phyloP scores from a whole-genome alignment of 2,329 filamentous ascomycete species.

The Plectosphaerella sp. region DNA sequence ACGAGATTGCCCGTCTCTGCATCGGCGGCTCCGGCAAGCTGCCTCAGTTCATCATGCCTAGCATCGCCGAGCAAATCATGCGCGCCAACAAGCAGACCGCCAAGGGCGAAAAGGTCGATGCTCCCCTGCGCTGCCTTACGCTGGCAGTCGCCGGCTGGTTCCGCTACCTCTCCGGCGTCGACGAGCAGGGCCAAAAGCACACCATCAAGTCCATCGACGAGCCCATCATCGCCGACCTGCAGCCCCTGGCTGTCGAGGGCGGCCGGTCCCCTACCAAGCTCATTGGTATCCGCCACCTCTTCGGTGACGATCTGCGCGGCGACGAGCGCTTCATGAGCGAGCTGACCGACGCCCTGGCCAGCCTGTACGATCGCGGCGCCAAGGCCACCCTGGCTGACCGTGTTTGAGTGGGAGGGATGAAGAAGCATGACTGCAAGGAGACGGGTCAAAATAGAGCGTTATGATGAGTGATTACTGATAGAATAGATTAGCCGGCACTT shows the following conservation, averaged over 20 bases:
- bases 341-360: constrained; percentile 40
- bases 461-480: too few species aligned
- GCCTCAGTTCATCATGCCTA: constrained; percentile 46
- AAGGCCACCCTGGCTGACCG: constrained; percentile 47
- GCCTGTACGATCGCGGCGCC: constrained; percentile 40
- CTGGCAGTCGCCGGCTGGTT: constrained; percentile 47
- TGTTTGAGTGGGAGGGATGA: constrained; percentile 13
- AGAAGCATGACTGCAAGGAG: too few species aligned
- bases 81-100: neutral
- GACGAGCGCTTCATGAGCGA: constrained; percentile 43
- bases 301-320: constrained; percentile 44
- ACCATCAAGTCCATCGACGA: constrained; percentile 33
- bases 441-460: too few species aligned
- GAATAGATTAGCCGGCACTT: too few species aligned
- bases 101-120: constrained; percentile 24
- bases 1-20: constrained; percentile 46
- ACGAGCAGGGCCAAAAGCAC: constrained; percentile 38
- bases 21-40: constrained; percentile 50
- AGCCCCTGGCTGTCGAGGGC: constrained; percentile 37
- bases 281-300: constrained; percentile 41
- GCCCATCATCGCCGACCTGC: constrained; percentile 42
- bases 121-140: constrained; percentile 40
- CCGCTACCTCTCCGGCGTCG: constrained; percentile 43
- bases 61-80: constrained; percentile 37
- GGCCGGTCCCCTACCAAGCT: constrained; percentile 34